Percentiles rank a stretch among this genome's conserved stretches.
Conservation (phyloP, 176 grass and related monocot genomes). For the Eleusine indica region DNA sequence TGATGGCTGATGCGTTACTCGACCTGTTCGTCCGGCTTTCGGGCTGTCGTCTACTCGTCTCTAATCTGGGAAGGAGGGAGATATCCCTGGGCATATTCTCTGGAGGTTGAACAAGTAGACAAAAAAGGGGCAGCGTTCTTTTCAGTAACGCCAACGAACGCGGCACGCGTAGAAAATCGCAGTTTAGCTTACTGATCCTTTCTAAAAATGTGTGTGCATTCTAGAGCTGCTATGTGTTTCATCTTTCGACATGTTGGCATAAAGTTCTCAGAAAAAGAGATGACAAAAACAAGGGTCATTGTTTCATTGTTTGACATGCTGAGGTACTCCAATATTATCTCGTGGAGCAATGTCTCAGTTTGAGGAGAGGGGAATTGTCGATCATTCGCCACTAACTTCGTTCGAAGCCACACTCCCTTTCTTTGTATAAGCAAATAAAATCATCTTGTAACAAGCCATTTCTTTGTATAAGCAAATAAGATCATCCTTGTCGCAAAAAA, state of each 20-base stretch:
- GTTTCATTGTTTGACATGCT: too few relatives aligned
- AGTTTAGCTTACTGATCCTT: not conserved
- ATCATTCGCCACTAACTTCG: too few relatives aligned
- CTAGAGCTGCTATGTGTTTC: not conserved
- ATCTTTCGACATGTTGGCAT: not conserved
- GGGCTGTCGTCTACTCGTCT: not conserved
- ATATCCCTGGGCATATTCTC: conserved; percentile 56
- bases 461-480: too few relatives aligned
- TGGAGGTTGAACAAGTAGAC: conserved; percentile 1
- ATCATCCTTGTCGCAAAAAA: too few relatives aligned
- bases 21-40: not conserved
- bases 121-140: not conserved
- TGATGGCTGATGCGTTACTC: not conserved
- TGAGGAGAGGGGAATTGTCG: too few relatives aligned
- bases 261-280: not conserved
- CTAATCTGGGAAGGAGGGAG: conserved; percentile 12
- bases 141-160: conserved; percentile 12
- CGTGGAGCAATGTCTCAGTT: too few relatives aligned
- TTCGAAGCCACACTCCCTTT: too few relatives aligned
- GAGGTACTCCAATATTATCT: too few relatives aligned
- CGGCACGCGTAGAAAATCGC: not conserved
- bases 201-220: not conserved
- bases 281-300: not conserved
- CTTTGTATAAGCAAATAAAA: too few relatives aligned
- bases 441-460: too few relatives aligned